Evolutionary conservation across 176 grass and related monocot genomes (phyloP).

Genomic region (Avena sativa): DNA sequence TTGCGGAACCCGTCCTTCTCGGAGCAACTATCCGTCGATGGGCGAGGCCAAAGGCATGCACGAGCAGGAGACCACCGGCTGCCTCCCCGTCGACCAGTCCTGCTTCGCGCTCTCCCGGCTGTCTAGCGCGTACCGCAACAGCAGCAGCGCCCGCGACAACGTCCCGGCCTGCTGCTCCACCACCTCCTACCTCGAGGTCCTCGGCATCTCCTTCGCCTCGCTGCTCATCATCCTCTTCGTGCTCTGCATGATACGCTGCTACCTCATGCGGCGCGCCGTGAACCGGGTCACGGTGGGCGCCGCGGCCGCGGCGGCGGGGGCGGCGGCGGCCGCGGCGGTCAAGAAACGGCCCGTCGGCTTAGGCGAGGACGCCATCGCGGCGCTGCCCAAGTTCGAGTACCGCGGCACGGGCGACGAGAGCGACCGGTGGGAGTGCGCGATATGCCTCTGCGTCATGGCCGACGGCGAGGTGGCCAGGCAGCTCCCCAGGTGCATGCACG

Average conservation of each 20-base stretch:
- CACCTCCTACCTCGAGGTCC: conserved; percentile 44
- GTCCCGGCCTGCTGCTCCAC: conserved; percentile 23
- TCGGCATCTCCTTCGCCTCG: conserved; percentile 56
- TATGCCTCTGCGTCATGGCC: conserved; percentile 56
- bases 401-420: conserved; percentile 16
- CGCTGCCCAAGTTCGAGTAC: conserved; percentile 57
- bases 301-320: background rate
- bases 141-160: background rate
- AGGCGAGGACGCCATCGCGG: conserved; percentile 31
- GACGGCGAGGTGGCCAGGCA: conserved; percentile 60
- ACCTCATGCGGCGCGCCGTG: conserved; percentile 38
- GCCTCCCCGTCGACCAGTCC: conserved; percentile 47
- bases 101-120: conserved; percentile 41
- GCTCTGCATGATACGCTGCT: conserved; percentile 46
- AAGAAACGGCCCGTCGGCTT: conserved; percentile 13
- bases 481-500: conserved; percentile 60
- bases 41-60: conserved; percentile 22
- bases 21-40: conserved; percentile 15
- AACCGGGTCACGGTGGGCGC: background rate
- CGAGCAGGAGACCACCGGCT: conserved; percentile 19
- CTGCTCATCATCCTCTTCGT: conserved; percentile 46
- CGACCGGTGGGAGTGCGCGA: conserved; percentile 44
- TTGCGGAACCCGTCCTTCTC: conserved; percentile 5
- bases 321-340: background rate
- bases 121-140: background rate